These are phyloP conservation scores for Cruciata laevipes DNA, from an alignment of 257 asterid species.

Conservation along the genomic window DNA sequence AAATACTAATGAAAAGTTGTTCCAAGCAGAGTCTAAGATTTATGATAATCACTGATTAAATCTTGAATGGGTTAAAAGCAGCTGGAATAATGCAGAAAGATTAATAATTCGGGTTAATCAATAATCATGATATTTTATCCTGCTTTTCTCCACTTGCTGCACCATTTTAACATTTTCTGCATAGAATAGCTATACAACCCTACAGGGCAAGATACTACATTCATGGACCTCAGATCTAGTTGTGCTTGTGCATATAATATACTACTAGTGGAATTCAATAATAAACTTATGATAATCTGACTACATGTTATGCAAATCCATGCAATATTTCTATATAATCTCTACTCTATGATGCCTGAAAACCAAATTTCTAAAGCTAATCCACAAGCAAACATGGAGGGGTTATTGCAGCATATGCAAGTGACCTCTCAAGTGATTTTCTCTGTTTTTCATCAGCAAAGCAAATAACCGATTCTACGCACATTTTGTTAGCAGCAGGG, in stretches of 20 bases:
- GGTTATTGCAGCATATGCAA: slow-evolving; percentile 27
- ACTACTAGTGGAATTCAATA: neutral
- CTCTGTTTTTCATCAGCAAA: slow-evolving; percentile 52
- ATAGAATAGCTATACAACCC: neutral
- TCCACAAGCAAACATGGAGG: slow-evolving; percentile 43
- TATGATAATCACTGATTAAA: too few relatives aligned
- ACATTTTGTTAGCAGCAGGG: slow-evolving; percentile 34
- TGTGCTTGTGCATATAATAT: too few relatives aligned
- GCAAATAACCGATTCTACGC: slow-evolving; percentile 49
- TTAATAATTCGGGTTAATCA: too few relatives aligned
- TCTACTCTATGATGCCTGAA: neutral
- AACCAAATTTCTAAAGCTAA: neutral
- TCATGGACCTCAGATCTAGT: too few relatives aligned
- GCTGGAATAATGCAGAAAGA: neutral
- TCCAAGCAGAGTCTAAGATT: too few relatives aligned
- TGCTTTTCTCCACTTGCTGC: neutral
- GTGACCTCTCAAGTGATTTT: slow-evolving; percentile 34
- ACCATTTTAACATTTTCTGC: neutral
- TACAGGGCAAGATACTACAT: too few relatives aligned
- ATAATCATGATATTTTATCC: too few relatives aligned
- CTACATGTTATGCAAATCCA: neutral
- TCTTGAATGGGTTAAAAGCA: too few relatives aligned
- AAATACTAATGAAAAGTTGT: too few relatives aligned
- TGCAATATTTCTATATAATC: neutral
- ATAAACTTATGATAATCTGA: neutral